Conservation (phyloP, 768 basidiomycete species). For the Leucocoprinus birnbaumii region DNA sequence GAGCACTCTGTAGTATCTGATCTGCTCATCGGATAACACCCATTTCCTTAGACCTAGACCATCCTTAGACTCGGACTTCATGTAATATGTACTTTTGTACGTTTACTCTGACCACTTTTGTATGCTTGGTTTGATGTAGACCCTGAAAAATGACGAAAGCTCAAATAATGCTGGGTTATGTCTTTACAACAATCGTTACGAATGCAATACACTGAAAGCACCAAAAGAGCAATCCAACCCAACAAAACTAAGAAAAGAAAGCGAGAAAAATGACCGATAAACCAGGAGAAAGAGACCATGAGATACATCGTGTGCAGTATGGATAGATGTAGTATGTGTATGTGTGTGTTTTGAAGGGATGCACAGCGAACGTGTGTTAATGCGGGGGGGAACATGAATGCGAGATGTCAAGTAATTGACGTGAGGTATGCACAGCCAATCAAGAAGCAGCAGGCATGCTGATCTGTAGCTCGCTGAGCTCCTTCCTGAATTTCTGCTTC, state of each 20-base stretch:
- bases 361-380: not conserved
- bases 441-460: not conserved
- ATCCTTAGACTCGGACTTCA: too few species aligned
- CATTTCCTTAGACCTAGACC: too few species aligned
- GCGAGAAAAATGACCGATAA: not conserved
- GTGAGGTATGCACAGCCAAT: not conserved
- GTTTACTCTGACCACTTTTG: too few species aligned
- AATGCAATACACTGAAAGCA: not conserved
- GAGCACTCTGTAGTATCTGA: not conserved
- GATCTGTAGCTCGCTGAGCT: conserved; percentile 49
- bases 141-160: too few species aligned
- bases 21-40: conserved; percentile 3
- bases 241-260: not conserved
- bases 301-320: not conserved
- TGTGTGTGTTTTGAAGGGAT: not conserved
- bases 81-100: too few species aligned
- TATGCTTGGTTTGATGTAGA: too few species aligned
- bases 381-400: not conserved
- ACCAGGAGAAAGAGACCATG: not conserved
- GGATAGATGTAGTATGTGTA: not conserved
- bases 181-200: not conserved
- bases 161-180: conserved; percentile 1
- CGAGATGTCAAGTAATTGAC: not conserved
- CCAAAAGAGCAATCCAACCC: conserved; percentile 1
- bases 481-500: conserved; percentile 82